These are phyloP conservation scores for Rachicladosporium sp. DNA, from an alignment of 2,329 filamentous ascomycete genomes.

Conservation along the genomic window DNA sequence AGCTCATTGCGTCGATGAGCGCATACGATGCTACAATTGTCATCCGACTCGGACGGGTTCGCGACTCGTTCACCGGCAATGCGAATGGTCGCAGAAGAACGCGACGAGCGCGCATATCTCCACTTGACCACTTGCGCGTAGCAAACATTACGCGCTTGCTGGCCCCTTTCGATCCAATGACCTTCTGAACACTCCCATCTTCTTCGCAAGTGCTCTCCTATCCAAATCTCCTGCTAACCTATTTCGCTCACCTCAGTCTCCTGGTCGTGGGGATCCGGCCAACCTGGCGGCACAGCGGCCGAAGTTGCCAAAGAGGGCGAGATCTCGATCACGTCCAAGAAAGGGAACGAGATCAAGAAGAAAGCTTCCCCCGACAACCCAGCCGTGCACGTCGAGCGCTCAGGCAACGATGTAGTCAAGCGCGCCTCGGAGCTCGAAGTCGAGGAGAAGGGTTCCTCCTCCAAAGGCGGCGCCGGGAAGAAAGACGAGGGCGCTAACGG, in stretches of 20 bases:
- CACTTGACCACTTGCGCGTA: no score
- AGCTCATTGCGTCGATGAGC: conserved; percentile 6
- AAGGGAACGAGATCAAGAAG: conserved; percentile 53
- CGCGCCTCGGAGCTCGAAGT: conserved; percentile 47
- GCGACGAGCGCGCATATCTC: neutral
- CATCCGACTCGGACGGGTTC: conserved; percentile 3
- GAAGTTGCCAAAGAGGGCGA: conserved; percentile 47
- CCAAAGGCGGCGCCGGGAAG: conserved; percentile 24
- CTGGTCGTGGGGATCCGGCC: conserved; percentile 47
- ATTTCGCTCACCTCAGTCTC: conserved; percentile 36
- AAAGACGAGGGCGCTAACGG: conserved; percentile 11
- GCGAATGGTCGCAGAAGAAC: neutral
- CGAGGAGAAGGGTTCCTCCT: conserved; percentile 34
- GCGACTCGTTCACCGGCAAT: neutral
- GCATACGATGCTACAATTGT: conserved; percentile 6
- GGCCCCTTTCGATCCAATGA: neutral
- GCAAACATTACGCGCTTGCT: neutral
- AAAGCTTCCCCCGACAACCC: conserved; percentile 49
- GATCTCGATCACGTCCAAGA: conserved; percentile 47
- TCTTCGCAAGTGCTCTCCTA: conserved; percentile 4
- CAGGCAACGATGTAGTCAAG: conserved; percentile 55
- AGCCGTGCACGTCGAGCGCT: conserved; percentile 46
- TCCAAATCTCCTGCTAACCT: conserved; percentile 3
- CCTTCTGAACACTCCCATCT: conserved; percentile 1
- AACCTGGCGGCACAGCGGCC: conserved; percentile 45